Conservation (phyloP, 176 grass and related monocot genomes). For the Cenchrus purpureus region DNA sequence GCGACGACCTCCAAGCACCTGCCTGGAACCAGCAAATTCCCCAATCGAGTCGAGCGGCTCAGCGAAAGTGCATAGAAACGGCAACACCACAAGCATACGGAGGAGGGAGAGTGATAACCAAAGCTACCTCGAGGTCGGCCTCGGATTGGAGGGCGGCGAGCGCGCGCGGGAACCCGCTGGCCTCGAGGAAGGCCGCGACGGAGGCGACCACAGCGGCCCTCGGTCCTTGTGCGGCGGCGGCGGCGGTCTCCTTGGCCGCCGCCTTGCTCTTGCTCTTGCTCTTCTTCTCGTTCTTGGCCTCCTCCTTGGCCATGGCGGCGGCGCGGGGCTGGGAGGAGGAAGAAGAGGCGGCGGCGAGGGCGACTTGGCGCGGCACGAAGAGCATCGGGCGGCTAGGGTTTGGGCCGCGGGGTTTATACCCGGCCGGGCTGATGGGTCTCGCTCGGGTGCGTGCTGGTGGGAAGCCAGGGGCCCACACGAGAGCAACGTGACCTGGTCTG, state of each 20-base stretch:
- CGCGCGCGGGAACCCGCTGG: slow-evolving; percentile 58
- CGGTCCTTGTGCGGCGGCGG: slow-evolving; percentile 21
- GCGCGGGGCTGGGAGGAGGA: slow-evolving; percentile 12
- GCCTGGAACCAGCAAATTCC: slow-evolving; percentile 39
- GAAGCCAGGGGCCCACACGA: not conserved
- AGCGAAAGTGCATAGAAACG: not conserved
- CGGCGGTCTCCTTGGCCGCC: slow-evolving; percentile 23
- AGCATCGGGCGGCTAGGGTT: slow-evolving; percentile 55
- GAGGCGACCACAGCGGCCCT: slow-evolving; percentile 55
- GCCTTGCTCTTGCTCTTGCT: slow-evolving; percentile 59
- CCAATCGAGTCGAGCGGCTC: not conserved
- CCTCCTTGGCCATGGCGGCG: slow-evolving; percentile 51
- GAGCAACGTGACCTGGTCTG: no score
- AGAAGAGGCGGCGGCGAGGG: slow-evolving; percentile 31
- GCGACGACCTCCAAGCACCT: slow-evolving; percentile 52
- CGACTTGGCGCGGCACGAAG: slow-evolving; percentile 75
- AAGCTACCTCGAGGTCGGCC: slow-evolving; percentile 65
- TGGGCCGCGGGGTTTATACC: slow-evolving; percentile 43
- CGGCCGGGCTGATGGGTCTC: not conserved
- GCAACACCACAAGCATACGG: not conserved
- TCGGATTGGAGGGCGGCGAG: slow-evolving; percentile 70
- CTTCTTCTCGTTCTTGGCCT: slow-evolving; percentile 56
- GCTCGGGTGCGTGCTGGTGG: not conserved
- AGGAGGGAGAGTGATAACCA: not conserved
- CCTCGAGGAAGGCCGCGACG: slow-evolving; percentile 77